A percentile compares a stretch with the other conserved stretches of the same genome.
Evolutionary conservation across 176 grass and related monocot species (phyloP).

Genomic region (Carex littledalei): DNA sequence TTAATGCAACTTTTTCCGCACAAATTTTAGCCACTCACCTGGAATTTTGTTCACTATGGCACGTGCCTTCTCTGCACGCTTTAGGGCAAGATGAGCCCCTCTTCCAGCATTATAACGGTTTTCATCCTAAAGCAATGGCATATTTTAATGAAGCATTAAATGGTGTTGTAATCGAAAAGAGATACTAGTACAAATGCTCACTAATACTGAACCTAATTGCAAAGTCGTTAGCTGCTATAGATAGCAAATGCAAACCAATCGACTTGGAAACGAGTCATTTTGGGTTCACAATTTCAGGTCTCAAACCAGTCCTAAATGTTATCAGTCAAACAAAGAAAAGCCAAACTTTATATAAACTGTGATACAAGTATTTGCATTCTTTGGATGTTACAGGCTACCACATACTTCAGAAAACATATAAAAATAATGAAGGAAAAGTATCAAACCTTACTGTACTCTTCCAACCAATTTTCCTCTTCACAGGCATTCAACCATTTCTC

Average conservation of each 20-base stretch:
- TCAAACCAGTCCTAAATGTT: neutral
- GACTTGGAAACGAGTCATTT: neutral
- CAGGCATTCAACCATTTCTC: constrained; percentile 82
- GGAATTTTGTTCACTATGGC: constrained; percentile 81
- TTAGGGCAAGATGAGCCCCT: constrained; percentile 78
- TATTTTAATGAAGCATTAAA: neutral
- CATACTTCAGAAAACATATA: neutral
- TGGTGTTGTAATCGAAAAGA: neutral
- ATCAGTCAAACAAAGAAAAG: neutral
- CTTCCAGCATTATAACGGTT: constrained; percentile 87
- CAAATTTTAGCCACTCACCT: constrained; percentile 27
- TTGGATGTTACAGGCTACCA: neutral
- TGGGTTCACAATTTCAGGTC: neutral
- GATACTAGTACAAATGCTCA: neutral
- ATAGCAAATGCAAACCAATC: neutral
- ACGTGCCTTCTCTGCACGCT: constrained; percentile 86
- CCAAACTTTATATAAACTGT: neutral
- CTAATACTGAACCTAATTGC: neutral
- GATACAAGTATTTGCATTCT: neutral
- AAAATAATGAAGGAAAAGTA: constrained; percentile 10
- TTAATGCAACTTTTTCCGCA: neutral
- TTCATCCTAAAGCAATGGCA: constrained; percentile 52
- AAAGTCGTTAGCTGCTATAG: neutral
- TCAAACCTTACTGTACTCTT: constrained; percentile 88
- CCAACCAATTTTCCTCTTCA: constrained; percentile 87